Conservation (phyloP, 768 basidiomycete species). For the Lentinula guzmanii region DNA sequence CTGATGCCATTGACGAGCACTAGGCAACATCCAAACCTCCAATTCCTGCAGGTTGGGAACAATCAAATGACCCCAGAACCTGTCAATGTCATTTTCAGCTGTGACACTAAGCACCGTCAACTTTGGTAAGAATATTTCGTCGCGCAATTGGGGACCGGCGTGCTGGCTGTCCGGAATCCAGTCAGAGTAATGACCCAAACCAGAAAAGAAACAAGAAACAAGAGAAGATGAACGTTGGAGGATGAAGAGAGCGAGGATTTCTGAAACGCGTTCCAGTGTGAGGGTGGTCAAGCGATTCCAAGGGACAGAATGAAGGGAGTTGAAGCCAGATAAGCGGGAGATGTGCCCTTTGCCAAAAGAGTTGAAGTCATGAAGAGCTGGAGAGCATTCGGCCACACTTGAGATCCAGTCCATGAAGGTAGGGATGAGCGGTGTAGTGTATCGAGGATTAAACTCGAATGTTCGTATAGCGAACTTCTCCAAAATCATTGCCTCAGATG, state of each 20-base stretch:
- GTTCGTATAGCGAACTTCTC: not conserved
- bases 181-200: not conserved
- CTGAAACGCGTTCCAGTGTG: not conserved
- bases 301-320: not conserved
- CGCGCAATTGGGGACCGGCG: not conserved
- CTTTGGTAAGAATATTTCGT: not conserved
- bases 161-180: not conserved
- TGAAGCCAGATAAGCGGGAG: not conserved
- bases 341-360: not conserved
- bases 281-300: not conserved
- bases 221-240: slow-evolving; percentile 1
- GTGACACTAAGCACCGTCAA: not conserved
- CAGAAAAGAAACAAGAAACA: not conserved
- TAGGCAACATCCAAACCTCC: not conserved
- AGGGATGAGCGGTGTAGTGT: not conserved
- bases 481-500: not conserved
- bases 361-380: not conserved
- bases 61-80: not conserved
- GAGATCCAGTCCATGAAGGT: slow-evolving; percentile 1
- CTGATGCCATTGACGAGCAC: slow-evolving; percentile 2
- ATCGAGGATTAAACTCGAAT: not conserved
- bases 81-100: not conserved
- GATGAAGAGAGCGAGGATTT: not conserved
- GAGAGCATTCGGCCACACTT: not conserved
- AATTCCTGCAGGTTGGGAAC: not conserved